Base-by-base conservation (phyloP, 768 basidiomycete species). In the Boletales sp. region DNA sequence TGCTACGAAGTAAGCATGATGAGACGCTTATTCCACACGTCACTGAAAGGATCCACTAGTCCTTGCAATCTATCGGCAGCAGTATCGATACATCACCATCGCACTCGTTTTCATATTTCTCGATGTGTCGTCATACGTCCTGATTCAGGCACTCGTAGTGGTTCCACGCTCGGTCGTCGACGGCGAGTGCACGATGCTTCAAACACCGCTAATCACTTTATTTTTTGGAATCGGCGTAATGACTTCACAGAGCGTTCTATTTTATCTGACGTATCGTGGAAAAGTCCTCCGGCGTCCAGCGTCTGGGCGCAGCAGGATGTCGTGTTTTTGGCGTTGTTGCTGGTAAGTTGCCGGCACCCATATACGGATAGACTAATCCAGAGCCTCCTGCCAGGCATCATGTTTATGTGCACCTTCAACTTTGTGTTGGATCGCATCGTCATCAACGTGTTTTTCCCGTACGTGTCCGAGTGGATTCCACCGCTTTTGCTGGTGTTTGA, bases 1-100 rank as follows among this genome's bases (percentile, higher is more conserved):
- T 62, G n/a, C 52, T 62, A 48, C 55, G 51, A 42, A 57, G 61
- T 62, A 40, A 48, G 61, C 52, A 4, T 6, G 31, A 13, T 32
- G 31, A 32, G 13, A 8, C 13, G 5, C 31, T 32, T 10, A 32
- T 32, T 32, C 32, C 18, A 38, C 18, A 21, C 38, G n/a, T 2
- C 7, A 21, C 27, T 51, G 39, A 54, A 21, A 8, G 3, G 10
- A 9, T 1, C 19, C 7, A 4, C 32, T 27, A 62, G 61, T 63
- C 15, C 31, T 44, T 30, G 61, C 58, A 10, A 40, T 62, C 8
- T 56, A 54, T 24, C 61, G 15, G 27, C 34, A 17, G 47, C 40
- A 30, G 13, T 8, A n/a, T 10, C 35, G 30, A 32, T 51, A 43
- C 31, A 18, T 51, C 3, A 13, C 18, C 9, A 14, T 13, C 15